Base-by-base conservation (phyloP, 2,329 filamentous ascomycete genomes). In the Piedraia hortae region DNA sequence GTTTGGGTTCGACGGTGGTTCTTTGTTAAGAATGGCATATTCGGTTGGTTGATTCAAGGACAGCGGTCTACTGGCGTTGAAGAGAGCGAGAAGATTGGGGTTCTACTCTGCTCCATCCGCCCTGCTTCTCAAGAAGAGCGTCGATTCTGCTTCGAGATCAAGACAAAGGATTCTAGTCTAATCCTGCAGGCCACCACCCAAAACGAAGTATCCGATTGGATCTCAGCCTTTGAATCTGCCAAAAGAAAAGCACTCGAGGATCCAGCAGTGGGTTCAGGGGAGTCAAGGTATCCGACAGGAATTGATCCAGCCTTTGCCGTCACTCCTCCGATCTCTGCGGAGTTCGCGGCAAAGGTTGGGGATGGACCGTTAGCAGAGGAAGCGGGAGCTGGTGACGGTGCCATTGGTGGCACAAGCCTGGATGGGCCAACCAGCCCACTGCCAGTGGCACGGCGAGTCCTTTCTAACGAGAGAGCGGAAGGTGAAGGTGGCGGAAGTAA, bases 121-220 rank as follows among this genome's bases (percentile, higher is more conserved):
- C 78, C 80, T 10, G 78, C 80, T 1, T 71, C 88, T 22, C 68
- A 75, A 33, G 85, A 97, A 46, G 85, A 97, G 38, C 65, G 85
- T 17, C 63, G 85, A 9, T 97, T 93, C 46, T 93, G 85, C 42
- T 91, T 97, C 37, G 85, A 97, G 46, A 72, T 97, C 37, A 97
- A 93, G 53, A 97, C 85, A 2, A 97, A 91, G 45, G 89, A 75
- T 37, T 73, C 73, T 30, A 85, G 69, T 21, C 66, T 90, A 30
- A 52, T 91, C 27, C 54, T 97, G 3, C 85, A 97, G 47, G 74
- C 82, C 4, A 85, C 97, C 42, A 90, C 77, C 0, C 85, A 97
- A 42, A 14, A 53, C 21, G 75, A 93, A 40, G 59, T 97, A n/a
- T 78, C 73, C 26, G 74, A 89, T 36, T 97, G 85, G 85, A 65